Evolutionary conservation across 2,329 filamentous ascomycete genomes (phyloP), one percentile per base, ranked within the genome.

Genomic region (Gliomastix tumulicola): DNA sequence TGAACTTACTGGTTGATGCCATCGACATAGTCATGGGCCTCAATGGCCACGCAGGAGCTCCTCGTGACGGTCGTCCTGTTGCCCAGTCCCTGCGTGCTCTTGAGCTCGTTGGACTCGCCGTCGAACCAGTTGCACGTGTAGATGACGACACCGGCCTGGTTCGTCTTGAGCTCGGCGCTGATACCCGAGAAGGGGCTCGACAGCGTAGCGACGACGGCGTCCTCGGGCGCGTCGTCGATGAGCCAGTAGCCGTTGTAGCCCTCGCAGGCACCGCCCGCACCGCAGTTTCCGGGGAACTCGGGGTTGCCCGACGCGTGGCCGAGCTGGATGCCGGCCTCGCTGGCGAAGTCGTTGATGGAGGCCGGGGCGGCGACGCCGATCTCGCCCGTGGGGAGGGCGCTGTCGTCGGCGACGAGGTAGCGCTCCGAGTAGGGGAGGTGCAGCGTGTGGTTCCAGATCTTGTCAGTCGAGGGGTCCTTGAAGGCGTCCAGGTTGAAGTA

Each of bases 11-110:
- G 72, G 55, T 88, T 88, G 57, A 88, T 84, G 4, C 74, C 83
- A 54, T 88, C 82, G 41, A 85, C 84, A 67, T 79, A 88, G 52
- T 84, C 82, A 55, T 88, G 77, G 3, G 84, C 79, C 60, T 88
- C 84, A 52, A 88, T 76, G 21, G 86, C 84, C 7, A 88, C 55
- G 51, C 83, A 88, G 16, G 79, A 82, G 49, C 80, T 82, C 54
- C 82, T 56, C 38, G 65, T 62, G 7, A 77, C 68, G 43, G 55
- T 65, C 30, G 50, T 57, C n/a, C 57, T 53, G 3, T 49, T 54
- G 17, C 46, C 50, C 28, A 72, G 63, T 12, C 76, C 76, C 59
- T 82, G 78, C 2, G 72, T 77, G 31, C 64, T 67, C 61, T 82
- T 82, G 38, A 82, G 49, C 1, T 68, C 54, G 3, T 70, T 60